Percentiles rank a stretch among this genome's conserved stretches.
Conservation (phyloP, 1,284 basidiomycete genomes). For the Meira miltonrushii region DNA sequence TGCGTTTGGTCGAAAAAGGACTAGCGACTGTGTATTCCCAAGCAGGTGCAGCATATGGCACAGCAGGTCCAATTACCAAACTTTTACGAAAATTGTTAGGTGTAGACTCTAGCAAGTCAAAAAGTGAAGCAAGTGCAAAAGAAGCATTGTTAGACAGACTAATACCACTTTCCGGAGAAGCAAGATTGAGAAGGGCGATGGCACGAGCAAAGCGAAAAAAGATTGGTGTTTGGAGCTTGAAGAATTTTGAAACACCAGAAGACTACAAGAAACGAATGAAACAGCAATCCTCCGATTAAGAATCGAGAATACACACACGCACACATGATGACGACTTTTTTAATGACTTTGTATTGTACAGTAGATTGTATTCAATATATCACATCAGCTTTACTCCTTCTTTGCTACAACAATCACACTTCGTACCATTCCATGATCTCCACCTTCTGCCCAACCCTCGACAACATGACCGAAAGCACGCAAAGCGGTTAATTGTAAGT, state of each 20-base stretch:
- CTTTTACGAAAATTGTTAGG: slow-evolving; percentile 24
- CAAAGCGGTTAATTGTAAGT: slow-evolving; percentile 20
- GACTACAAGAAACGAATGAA: slow-evolving; percentile 33
- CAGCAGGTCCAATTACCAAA: slow-evolving; percentile 33
- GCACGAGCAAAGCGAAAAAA: slow-evolving; percentile 13
- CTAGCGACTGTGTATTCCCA: slow-evolving; percentile 47
- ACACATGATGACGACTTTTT: neutral
- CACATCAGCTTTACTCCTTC: neutral
- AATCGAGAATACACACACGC: neutral
- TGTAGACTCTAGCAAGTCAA: slow-evolving; percentile 12
- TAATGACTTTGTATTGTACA: neutral
- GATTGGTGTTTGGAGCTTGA: slow-evolving; percentile 39
- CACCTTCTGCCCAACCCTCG: slow-evolving; percentile 34
- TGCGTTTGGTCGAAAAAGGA: slow-evolving; percentile 40
- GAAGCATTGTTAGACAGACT: neutral
- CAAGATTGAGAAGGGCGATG: slow-evolving; percentile 3
- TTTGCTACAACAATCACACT: slow-evolving; percentile 35
- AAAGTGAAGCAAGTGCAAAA: neutral
- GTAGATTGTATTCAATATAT: neutral
- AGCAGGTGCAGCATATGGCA: slow-evolving; percentile 44
- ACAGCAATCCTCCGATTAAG: neutral
- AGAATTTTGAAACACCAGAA: slow-evolving; percentile 37
- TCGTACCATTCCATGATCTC: slow-evolving; percentile 30
- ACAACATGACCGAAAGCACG: slow-evolving; percentile 37
- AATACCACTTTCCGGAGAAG: slow-evolving; percentile 7